A percentile compares a stretch with the other conserved stretches of the same genome.
Conservation (phyloP, 2,329 filamentous ascomycete species). For the Pseudogymnoascus sp. region DNA sequence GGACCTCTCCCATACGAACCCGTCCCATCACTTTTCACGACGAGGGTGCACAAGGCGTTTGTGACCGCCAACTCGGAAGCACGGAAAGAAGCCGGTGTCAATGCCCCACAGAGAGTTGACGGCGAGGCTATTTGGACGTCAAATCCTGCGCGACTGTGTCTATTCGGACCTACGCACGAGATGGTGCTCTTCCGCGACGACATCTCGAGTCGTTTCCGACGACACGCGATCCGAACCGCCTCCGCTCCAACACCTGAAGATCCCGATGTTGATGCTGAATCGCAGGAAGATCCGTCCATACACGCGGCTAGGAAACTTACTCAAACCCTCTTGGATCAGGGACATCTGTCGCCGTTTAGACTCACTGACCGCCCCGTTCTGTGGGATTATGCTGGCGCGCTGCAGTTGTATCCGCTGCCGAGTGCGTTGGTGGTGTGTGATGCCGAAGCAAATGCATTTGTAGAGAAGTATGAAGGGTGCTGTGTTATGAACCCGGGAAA, state of each 20-base stretch:
- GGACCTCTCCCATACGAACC: constrained; percentile 59
- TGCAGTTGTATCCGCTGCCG: constrained; percentile 83
- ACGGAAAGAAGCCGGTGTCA: constrained; percentile 40
- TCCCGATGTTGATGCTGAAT: constrained; percentile 25
- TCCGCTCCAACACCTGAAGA: constrained; percentile 30
- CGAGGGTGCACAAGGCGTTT: constrained; percentile 72
- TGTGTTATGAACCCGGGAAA: constrained; percentile 89
- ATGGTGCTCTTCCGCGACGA: constrained; percentile 83
- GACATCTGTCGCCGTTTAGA: constrained; percentile 78
- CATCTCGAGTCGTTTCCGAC: constrained; percentile 66
- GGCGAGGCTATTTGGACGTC: constrained; percentile 80
- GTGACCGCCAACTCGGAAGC: constrained; percentile 65
- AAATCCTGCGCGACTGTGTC: constrained; percentile 71
- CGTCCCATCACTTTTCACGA: constrained; percentile 85
- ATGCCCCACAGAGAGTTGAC: constrained; percentile 32
- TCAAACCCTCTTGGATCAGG: constrained; percentile 86
- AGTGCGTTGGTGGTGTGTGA: constrained; percentile 78
- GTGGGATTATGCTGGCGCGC: constrained; percentile 72
- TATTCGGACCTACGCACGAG: constrained; percentile 85
- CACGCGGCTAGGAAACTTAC: constrained; percentile 66
- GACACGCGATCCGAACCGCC: constrained; percentile 66
- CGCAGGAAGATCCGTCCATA: constrained; percentile 23
- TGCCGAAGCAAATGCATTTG: constrained; percentile 70
- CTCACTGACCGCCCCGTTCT: constrained; percentile 70
- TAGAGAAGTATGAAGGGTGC: constrained; percentile 87